A percentile compares a stretch with the other conserved stretches of the same genome.
These are phyloP conservation scores for Taphrina confusa DNA, from an alignment of 1,139 yeast genomes.

Conservation along the genomic window DNA sequence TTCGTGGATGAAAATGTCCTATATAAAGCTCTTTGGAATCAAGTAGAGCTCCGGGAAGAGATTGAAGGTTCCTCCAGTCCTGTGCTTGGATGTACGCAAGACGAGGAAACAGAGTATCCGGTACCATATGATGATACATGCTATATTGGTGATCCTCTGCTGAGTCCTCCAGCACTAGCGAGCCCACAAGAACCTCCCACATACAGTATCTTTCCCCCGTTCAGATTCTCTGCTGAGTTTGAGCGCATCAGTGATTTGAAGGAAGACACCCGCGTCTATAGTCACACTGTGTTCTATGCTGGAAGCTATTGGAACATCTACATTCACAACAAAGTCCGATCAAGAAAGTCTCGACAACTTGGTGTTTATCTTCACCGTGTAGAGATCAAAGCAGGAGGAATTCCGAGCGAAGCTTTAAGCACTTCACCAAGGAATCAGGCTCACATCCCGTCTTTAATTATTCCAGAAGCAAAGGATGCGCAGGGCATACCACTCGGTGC, in stretches of 20 bases:
- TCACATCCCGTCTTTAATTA: not conserved
- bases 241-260: slow-evolving; percentile 52
- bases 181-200: not conserved
- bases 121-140: slow-evolving; percentile 29
- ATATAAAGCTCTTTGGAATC: slow-evolving; percentile 30
- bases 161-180: slow-evolving; percentile 17
- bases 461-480: slow-evolving; percentile 22
- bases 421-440: slow-evolving; percentile 6
- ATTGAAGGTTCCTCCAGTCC: slow-evolving; percentile 5
- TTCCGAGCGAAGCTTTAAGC: slow-evolving; percentile 33
- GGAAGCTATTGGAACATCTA: slow-evolving; percentile 61
- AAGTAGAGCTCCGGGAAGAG: slow-evolving; percentile 27
- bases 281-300: slow-evolving; percentile 58
- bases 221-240: slow-evolving; percentile 56
- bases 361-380: slow-evolving; percentile 60
- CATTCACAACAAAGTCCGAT: slow-evolving; percentile 51
- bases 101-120: slow-evolving; percentile 19
- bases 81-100: slow-evolving; percentile 10
- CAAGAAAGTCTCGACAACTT: slow-evolving; percentile 52
- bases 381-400: slow-evolving; percentile 39
- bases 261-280: slow-evolving; percentile 53
- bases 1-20: slow-evolving; percentile 19
- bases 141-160: slow-evolving; percentile 26
- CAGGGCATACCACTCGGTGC: slow-evolving; percentile 8
- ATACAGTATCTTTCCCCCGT: slow-evolving; percentile 54